Evolutionary conservation across 2,329 filamentous ascomycete genomes (phyloP), one percentile per base, ranked within the genome.

Genomic region (Aureobasidium pullulans): DNA sequence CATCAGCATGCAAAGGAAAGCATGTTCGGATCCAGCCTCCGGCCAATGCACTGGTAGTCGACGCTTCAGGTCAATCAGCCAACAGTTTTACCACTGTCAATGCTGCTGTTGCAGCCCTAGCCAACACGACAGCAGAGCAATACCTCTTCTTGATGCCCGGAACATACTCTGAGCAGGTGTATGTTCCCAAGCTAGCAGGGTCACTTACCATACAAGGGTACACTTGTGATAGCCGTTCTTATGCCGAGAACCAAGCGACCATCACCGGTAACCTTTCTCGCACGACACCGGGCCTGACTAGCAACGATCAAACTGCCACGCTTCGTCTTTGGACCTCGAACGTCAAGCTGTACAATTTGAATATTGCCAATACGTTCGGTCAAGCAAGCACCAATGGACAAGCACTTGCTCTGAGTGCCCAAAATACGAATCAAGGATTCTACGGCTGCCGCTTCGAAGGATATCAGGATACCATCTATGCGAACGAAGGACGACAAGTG

Each of bases 41-140:
- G 2, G 65, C 72, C 3, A 81, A 80, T 16, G 80, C 80, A 53
- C 70, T 83, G 3, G 73, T 76, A 3, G 81, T 83, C 19, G 71
- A 72, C 42, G 61, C 62, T 39, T 68, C 11, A 15, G 72, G 71
- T 37, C 70, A 72, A 32, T 81, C 78, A 67, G 71, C 71, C 64
- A 15, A 16, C n/a, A 42, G 39, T 15, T 42, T 42, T 16, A 16
- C 9, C 39, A 79, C 68, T 60, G 72, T 86, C 39, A 80, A 84
- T 66, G 71, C 76, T 13, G 84, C 84, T 6, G 48, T 52, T 6
- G 34, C 19, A 13, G 48, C 48, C 15, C 29, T 52, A 6, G n/a
- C 28, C 29, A n/a, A 56, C 23, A 43, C 19, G 28, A 60, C 59
- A 9, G 40, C 16, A 7, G 40, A 44, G 2, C 59, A 60, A 58